phyloP scores from a whole-genome alignment of 495 filamentous ascomycete genomes.

The Astrothelium subdiscretum region DNA sequence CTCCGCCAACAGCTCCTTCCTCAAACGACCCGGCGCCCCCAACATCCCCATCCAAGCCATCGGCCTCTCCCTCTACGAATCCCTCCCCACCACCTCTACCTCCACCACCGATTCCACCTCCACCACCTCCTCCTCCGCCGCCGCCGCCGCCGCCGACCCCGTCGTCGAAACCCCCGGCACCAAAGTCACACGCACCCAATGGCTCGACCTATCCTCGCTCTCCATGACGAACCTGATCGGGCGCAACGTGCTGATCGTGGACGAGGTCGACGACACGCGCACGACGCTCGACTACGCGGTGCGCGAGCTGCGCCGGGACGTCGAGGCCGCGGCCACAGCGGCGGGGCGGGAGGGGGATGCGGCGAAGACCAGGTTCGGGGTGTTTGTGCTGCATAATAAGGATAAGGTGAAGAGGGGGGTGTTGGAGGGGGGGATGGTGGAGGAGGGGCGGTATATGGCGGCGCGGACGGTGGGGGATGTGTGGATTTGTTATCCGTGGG shows the following conservation, averaged over 20 bases:
- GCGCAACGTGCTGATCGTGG: conserved; percentile 95
- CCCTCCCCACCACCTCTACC: conserved; percentile 36
- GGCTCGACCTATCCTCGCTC: conserved; percentile 82
- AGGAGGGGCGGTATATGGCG: conserved; percentile 66
- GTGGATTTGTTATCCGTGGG: conserved; percentile 99
- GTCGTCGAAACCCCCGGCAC: conserved; percentile 68
- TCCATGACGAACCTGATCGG: conserved; percentile 89
- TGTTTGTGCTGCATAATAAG: conserved; percentile 91
- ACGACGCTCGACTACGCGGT: conserved; percentile 97
- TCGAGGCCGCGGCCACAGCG: conserved; percentile 64
- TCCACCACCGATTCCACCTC: conserved; percentile 4
- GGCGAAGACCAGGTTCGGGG: conserved; percentile 66
- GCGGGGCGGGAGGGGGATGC: conserved; percentile 50
- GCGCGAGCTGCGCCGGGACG: conserved; percentile 90
- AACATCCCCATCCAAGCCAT: conserved; percentile 99
- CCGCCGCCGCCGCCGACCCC: conserved; percentile 23
- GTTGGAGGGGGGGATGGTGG: conserved; percentile 70
- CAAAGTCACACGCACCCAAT: conserved; percentile 95
- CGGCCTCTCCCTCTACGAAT: conserved; percentile 92
- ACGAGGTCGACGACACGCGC: conserved; percentile 96
- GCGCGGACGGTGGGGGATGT: conserved; percentile 79
- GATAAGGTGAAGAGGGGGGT: conserved; percentile 87
- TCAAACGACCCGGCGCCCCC: conserved; percentile 73
- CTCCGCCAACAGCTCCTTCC: conserved; percentile 55
- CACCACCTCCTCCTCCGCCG: conserved; percentile 23